These are phyloP conservation scores for Boletus tylopilopsis DNA, from an alignment of 768 basidiomycete species.

Conservation along the genomic window DNA sequence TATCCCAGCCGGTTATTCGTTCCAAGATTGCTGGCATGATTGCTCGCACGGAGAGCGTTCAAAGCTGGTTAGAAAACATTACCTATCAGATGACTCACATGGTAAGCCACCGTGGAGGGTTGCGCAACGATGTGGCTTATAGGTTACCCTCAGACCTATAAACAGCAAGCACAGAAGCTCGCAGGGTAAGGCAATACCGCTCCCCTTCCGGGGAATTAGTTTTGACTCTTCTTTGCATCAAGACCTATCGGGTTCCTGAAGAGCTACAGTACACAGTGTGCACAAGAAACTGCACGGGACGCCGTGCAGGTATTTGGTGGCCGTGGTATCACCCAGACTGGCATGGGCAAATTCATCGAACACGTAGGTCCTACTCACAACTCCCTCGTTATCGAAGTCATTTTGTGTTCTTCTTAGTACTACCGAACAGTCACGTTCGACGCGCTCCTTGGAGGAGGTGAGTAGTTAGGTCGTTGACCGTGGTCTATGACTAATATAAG, in stretches of 20 bases:
- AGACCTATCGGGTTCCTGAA: slow-evolving; percentile 80
- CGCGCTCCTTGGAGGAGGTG: slow-evolving; percentile 64
- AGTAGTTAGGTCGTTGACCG: slow-evolving; percentile 4
- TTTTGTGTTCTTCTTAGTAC: slow-evolving; percentile 23
- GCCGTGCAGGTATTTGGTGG: slow-evolving; percentile 82
- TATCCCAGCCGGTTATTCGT: slow-evolving; percentile 83
- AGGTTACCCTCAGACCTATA: slow-evolving; percentile 46
- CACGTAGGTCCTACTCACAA: slow-evolving; percentile 35
- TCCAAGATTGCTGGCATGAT: slow-evolving; percentile 89
- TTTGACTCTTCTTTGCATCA: slow-evolving; percentile 1
- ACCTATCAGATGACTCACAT: slow-evolving; percentile 89
- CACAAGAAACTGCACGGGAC: slow-evolving; percentile 77
- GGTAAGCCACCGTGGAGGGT: slow-evolving; percentile 32
- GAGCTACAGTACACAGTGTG: slow-evolving; percentile 69
- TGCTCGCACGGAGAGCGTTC: slow-evolving; percentile 72
- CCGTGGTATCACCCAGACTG: slow-evolving; percentile 75
- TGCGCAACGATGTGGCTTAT: slow-evolving; percentile 1
- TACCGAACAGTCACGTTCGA: slow-evolving; percentile 33
- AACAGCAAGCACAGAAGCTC: slow-evolving; percentile 66
- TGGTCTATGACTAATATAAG: not conserved
- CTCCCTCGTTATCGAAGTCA: not conserved
- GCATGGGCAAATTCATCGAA: slow-evolving; percentile 61
- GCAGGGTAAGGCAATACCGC: slow-evolving; percentile 51
- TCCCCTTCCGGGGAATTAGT: not conserved
- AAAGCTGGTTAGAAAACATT: slow-evolving; percentile 83